Base-by-base conservation (phyloP, 1,284 basidiomycete species). In the Moesziomyces globuligerus region DNA sequence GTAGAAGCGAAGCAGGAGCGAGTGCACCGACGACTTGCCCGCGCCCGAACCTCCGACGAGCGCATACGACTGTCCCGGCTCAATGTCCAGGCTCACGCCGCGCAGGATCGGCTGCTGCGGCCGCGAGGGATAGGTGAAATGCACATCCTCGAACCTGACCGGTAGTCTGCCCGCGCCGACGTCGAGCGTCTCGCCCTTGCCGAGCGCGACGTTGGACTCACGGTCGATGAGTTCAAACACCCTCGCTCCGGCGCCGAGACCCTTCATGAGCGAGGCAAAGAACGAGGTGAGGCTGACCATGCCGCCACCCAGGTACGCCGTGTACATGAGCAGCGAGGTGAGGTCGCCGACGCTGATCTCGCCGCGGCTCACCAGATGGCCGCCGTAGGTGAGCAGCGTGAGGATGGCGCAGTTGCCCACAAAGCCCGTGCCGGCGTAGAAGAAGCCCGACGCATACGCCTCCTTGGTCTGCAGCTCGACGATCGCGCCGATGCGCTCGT, bases 401-500 rank as follows among this genome's bases (percentile, higher is more conserved):
- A 98, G 85, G 62, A 98, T 85, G 0, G 94, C 93, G 43, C 96
- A 87, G 82, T 98, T 98, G 10, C 96, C 96, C 48, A 93, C 93
- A 87, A 94, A 92, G 0, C 94, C 94, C 0, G 92, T 95, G 15
- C 83, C 83, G 21, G 81, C 94, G 83, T 93, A 97, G 85, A 97
- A 98, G 60, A 94, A 89, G 15, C 91, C 94, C 48, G 89, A 90
- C 0, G 94, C 94, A 64, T 91, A 86, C 0, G 95, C 93, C 84
- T 98, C 95, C 78, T 90, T 92, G 69, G 88, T 88, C 17, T 91
- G 91, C 45, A 98, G 87, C 5, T 85, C 82, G 20, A 95, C 87
- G 6, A 98, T 91, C 4, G 84, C 83, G 20, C 86, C 84, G 3
- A 96, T 89, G 70, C 89, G 85, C 5, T 75, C 58, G 20, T 82